A percentile compares a stretch with the other conserved stretches of the same genome.
These are phyloP conservation scores for Zostera marina DNA, from an alignment of 116 monocot species.

Conservation along the genomic window DNA sequence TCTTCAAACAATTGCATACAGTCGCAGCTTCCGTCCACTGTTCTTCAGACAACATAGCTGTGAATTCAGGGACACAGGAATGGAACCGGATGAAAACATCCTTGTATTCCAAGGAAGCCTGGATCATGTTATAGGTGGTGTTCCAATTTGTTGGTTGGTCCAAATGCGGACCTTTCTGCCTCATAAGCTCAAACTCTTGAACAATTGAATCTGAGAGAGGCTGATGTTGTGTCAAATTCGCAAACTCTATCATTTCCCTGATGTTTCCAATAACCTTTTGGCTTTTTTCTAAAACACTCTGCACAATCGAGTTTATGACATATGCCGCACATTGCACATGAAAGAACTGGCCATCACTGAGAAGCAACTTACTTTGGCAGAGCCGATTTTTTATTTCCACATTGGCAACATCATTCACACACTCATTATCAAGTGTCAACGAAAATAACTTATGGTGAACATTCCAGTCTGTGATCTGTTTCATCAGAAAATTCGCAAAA, in stretches of 20 bases:
- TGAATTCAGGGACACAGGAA: not conserved
- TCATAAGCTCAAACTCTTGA: not conserved
- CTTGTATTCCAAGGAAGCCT: constrained; percentile 11
- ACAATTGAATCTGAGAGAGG: not conserved
- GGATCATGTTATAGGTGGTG: not conserved
- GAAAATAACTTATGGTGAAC: constrained; percentile 15
- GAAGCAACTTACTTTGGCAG: not conserved
- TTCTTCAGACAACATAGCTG: constrained; percentile 1
- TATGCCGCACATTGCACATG: constrained; percentile 11
- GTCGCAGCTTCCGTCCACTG: constrained; percentile 8
- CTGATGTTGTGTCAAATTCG: not conserved
- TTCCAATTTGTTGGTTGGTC: not conserved
- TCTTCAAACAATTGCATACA: constrained; percentile 8
- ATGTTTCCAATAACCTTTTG: not conserved
- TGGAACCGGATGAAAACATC: constrained; percentile 11
- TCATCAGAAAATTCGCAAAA: constrained; percentile 8
- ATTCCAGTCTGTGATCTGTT: constrained; percentile 14
- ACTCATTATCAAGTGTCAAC: constrained; percentile 10
- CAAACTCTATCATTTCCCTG: not conserved
- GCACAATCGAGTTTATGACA: constrained; percentile 6
- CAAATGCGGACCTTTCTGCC: constrained; percentile 9
- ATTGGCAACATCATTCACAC: constrained; percentile 6
- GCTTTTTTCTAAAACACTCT: constrained; percentile 1
- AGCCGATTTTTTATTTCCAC: constrained; percentile 1
- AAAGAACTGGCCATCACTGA: constrained; percentile 11